phyloP scores from a whole-genome alignment of 495 filamentous ascomycete genomes.

The Thermochaetoides thermophila region DNA sequence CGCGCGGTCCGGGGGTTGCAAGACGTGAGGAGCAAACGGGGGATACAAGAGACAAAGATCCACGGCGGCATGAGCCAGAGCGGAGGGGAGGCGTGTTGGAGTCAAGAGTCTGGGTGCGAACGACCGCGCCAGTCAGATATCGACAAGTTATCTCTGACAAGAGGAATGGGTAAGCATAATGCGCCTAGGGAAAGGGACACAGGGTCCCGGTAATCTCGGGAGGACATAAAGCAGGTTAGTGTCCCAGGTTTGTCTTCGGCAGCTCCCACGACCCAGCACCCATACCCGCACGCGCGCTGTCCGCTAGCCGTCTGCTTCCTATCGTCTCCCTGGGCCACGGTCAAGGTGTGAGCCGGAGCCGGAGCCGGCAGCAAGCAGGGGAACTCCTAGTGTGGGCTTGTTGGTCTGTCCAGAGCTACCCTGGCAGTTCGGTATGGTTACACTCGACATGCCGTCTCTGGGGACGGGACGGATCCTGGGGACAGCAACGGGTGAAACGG shows the following conservation, averaged over 20 bases:
- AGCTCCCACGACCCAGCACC: conserved; percentile 15
- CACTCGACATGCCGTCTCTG: too few species aligned
- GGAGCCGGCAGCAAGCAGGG: too few species aligned
- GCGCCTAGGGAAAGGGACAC: conserved; percentile 9
- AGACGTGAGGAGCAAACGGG: conserved; percentile 5
- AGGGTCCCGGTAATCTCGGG: conserved; percentile 19
- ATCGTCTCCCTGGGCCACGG: too few species aligned
- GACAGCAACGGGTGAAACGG: too few species aligned
- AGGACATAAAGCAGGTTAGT: conserved; percentile 18
- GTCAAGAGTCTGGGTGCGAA: conserved; percentile 10
- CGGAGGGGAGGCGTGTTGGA: conserved; percentile 8
- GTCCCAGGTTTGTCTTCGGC: conserved; percentile 14
- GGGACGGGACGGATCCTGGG: too few species aligned
- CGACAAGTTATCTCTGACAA: conserved; percentile 20
- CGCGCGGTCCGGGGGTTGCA: conserved; percentile 7
- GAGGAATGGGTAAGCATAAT: conserved; percentile 11
- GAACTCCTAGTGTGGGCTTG: too few species aligned
- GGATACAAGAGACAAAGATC: conserved; percentile 7
- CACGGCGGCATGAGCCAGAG: conserved; percentile 11
- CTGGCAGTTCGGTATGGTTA: too few species aligned
- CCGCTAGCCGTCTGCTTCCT: too few species aligned
- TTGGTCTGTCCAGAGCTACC: too few species aligned
- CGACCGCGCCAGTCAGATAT: conserved; percentile 20
- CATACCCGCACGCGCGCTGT: too few species aligned
- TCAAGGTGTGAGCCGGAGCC: too few species aligned